Conservation (phyloP, 2,329 filamentous ascomycete species). For the Chaetomium globosum region DNA sequence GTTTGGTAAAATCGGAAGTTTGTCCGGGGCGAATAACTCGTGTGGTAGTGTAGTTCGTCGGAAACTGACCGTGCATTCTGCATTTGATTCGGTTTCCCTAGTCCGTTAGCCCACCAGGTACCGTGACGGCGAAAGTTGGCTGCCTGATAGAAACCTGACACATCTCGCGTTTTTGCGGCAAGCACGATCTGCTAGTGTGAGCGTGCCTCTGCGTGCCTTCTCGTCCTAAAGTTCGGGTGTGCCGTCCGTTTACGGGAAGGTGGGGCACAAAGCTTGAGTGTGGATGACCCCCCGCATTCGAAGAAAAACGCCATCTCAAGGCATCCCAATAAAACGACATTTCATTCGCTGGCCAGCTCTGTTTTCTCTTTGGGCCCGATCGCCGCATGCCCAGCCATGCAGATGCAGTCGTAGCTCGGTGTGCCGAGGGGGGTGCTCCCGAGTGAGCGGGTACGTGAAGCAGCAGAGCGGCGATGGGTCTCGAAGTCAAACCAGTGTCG, state of each 20-base stretch:
- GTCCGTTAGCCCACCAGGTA: background rate
- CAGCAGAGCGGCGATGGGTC: background rate
- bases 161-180: conserved; percentile 15
- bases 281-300: conserved; percentile 17
- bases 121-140: background rate
- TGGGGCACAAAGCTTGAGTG: conserved; percentile 13
- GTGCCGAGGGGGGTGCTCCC: background rate
- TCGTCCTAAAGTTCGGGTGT: conserved; percentile 4
- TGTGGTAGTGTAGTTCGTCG: background rate
- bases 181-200: conserved; percentile 12
- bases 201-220: background rate
- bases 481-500: background rate
- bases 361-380: conserved; percentile 5
- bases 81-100: background rate
- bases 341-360: conserved; percentile 17
- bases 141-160: conserved; percentile 14
- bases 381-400: conserved; percentile 10
- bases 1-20: conserved; percentile 10
- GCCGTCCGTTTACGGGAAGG: background rate
- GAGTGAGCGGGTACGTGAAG: conserved; percentile 1
- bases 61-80: conserved; percentile 2
- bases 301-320: conserved; percentile 24
- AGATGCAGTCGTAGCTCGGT: background rate
- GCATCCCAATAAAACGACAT: conserved; percentile 24
- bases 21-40: background rate